Evolutionary conservation across 2,329 filamentous ascomycete species (phyloP), one percentile per base, ranked within the genome.

Genomic region (Periconia digitata): DNA sequence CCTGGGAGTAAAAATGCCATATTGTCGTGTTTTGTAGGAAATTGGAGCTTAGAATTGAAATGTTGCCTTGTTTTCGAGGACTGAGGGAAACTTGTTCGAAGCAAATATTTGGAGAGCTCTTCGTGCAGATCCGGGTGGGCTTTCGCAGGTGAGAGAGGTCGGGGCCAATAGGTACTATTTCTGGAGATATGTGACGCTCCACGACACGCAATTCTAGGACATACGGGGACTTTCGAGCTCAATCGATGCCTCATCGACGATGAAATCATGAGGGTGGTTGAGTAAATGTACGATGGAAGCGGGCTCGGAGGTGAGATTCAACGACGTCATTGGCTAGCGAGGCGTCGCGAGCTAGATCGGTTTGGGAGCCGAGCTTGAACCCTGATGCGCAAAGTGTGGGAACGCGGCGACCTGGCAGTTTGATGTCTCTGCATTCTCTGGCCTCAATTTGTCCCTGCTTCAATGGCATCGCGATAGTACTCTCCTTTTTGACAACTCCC

Each of bases 1-100:
- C 70, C 67, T 43, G 74, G 68, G 39, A 73, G 58, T 32, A 72
- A 50, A 54, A 69, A 71, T 1, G 73, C 62, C 73, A 76, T 75
- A 32, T 49, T 63, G 18, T 6, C 8, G 39, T 13, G 40, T 8
- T 20, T 6, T 50, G 40, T 8, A 10, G 6, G 24, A 13, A 13
- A 3, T 22, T 36, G 38, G 13, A 7, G 16, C 18, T 8, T 37
- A 10, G 27, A 32, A 32, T 29, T 5, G 24, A 20, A 22, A 15
- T 15, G 12, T 32, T 4, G 3, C 4, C 27, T 38, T 23, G 22
- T n/a, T 44, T 22, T 40, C n/a, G 17, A 22, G 35, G 12, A 10
- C 15, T 22, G 34, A 16, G 22, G 15, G 21, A 10, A 8, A 10
- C 40, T 32, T 36, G 6, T 43, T 13, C 37, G 43, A 24, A 24